These are phyloP conservation scores for Coprinellus micaceus DNA, from an alignment of 768 basidiomycete species.

Conservation along the genomic window DNA sequence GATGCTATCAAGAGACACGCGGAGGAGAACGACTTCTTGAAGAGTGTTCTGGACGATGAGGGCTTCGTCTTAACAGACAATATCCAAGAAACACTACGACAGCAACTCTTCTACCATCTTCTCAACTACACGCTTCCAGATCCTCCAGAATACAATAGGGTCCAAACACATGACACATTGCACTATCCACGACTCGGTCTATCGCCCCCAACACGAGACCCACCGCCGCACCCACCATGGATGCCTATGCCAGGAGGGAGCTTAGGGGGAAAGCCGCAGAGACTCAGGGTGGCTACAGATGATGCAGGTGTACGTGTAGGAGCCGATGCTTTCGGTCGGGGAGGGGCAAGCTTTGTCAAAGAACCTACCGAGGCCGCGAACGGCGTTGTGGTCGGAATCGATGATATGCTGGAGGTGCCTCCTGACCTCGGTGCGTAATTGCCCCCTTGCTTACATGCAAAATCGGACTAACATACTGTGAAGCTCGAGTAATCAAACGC, in stretches of 20 bases:
- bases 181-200: constrained; percentile 61
- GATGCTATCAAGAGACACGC: constrained; percentile 68
- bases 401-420: constrained; percentile 71
- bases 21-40: constrained; percentile 33
- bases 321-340: constrained; percentile 76
- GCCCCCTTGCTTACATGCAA: too few relatives aligned
- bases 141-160: constrained; percentile 37
- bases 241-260: constrained; percentile 79
- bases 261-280: constrained; percentile 78
- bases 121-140: constrained; percentile 71
- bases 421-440: constrained; percentile 63
- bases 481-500: constrained; percentile 61
- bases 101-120: constrained; percentile 92
- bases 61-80: constrained; percentile 59
- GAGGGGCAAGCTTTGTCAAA: constrained; percentile 66
- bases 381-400: constrained; percentile 74
- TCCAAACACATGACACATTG: constrained; percentile 53
- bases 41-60: constrained; percentile 35
- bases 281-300: constrained; percentile 58
- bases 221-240: constrained; percentile 81
- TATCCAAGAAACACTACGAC: constrained; percentile 76
- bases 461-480: too few relatives aligned
- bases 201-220: constrained; percentile 62
- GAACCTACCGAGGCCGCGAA: constrained; percentile 58
- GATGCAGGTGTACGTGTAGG: constrained; percentile 56